phyloP scores from a whole-genome alignment of 1,284 basidiomycete species.

The Dichomitus squalens region DNA sequence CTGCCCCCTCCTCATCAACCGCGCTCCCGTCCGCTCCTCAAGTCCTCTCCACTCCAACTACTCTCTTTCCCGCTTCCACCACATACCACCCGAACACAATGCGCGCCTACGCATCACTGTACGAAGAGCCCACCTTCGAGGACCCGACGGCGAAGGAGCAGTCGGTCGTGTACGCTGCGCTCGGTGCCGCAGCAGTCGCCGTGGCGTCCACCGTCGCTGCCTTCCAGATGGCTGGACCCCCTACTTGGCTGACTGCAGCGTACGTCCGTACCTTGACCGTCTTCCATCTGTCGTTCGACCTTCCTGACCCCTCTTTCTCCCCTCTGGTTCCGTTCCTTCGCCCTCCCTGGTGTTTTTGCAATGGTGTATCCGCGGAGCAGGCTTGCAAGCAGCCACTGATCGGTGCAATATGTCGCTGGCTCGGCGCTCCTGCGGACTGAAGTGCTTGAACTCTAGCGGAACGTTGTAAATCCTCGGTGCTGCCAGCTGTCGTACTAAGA shows the following conservation, averaged over 20 bases:
- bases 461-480: not conserved
- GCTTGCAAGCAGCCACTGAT: slow-evolving; percentile 22
- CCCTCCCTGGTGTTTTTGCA: not conserved
- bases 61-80: too few relatives aligned
- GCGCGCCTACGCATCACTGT: slow-evolving; percentile 21
- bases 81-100: slow-evolving; percentile 6
- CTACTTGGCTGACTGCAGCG: slow-evolving; percentile 22
- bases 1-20: not conserved
- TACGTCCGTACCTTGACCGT: slow-evolving; percentile 20
- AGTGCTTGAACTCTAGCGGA: slow-evolving; percentile 7
- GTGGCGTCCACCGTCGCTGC: slow-evolving; percentile 25
- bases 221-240: slow-evolving; percentile 17
- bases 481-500: not conserved
- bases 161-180: slow-evolving; percentile 17
- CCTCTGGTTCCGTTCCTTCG: not conserved
- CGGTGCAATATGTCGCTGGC: slow-evolving; percentile 7
- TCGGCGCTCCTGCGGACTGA: slow-evolving; percentile 8
- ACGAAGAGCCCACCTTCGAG: slow-evolving; percentile 24
- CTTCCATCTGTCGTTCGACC: not conserved
- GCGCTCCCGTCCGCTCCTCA: not conserved
- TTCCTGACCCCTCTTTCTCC: slow-evolving; percentile 1
- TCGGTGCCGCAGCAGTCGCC: slow-evolving; percentile 21
- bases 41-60: not conserved
- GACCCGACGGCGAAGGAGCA: slow-evolving; percentile 20
- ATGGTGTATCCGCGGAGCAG: slow-evolving; percentile 1